These are phyloP conservation scores for Fraxinus americana DNA, from an alignment of 257 asterid genomes.

Conservation along the genomic window DNA sequence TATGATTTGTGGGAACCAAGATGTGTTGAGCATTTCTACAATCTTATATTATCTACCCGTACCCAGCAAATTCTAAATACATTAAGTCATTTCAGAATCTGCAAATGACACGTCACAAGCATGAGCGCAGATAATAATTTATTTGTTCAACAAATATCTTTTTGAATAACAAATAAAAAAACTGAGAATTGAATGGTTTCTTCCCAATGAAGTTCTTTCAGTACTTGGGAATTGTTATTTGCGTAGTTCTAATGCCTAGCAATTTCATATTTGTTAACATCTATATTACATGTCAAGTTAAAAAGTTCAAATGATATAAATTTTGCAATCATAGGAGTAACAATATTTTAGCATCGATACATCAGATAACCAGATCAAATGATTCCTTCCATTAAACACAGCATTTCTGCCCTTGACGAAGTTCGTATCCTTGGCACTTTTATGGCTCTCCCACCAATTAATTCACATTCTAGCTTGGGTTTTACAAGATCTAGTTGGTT, in stretches of 20 bases:
- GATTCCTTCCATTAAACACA: not conserved
- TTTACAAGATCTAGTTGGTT: not conserved
- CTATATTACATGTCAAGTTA: not conserved
- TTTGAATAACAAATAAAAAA: too few species aligned
- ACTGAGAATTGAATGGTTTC: not conserved
- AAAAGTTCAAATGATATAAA: too few species aligned
- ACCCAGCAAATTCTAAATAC: not conserved
- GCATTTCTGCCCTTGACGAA: not conserved
- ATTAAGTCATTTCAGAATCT: constrained; percentile 2
- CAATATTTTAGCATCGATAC: not conserved
- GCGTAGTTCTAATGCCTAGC: not conserved
- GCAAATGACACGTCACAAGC: not conserved
- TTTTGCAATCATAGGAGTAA: too few species aligned
- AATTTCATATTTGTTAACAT: not conserved
- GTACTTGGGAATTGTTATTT: not conserved
- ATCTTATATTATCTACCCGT: not conserved
- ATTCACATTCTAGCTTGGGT: not conserved
- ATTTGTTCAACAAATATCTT: not conserved
- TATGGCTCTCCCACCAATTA: not conserved
- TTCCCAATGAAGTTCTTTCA: not conserved
- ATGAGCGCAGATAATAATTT: too few species aligned
- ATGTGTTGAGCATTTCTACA: not conserved
- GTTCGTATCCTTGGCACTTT: not conserved
- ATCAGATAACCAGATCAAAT: not conserved
- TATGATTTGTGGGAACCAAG: not conserved